Conservation (phyloP, 371 early-diverging fungal genomes). For the Smittium mucronatum region DNA sequence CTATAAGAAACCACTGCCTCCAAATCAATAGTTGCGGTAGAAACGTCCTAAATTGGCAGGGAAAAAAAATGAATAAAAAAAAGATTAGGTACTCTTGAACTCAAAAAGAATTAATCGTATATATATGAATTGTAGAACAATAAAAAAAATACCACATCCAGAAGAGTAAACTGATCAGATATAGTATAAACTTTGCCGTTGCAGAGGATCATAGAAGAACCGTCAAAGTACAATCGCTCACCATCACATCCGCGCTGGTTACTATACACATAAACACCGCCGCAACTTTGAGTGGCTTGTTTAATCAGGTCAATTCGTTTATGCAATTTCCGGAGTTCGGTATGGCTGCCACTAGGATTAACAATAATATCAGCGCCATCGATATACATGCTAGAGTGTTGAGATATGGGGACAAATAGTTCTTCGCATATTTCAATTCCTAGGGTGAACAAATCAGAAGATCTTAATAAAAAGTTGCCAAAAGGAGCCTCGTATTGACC, state of each 20-base stretch:
- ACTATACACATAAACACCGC: conserved; percentile 90
- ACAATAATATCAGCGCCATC: conserved; percentile 94
- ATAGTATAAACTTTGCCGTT: conserved; percentile 86
- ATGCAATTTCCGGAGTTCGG: conserved; percentile 77
- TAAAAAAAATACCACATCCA: conserved; percentile 47
- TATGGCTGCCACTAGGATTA: conserved; percentile 86
- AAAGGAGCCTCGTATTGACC: conserved; percentile 39
- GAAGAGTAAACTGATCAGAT: conserved; percentile 82
- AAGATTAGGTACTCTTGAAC: conserved; percentile 14
- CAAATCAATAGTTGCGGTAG: conserved; percentile 81
- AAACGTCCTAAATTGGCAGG: conserved; percentile 70
- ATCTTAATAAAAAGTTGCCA: neutral
- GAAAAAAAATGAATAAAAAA: conserved; percentile 36
- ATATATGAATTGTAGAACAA: neutral
- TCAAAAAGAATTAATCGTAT: neutral
- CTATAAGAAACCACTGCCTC: conserved; percentile 78
- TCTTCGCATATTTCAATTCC: conserved; percentile 97
- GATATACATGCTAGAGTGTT: conserved; percentile 80
- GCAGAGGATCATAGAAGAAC: conserved; percentile 74
- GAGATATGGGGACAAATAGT: conserved; percentile 82
- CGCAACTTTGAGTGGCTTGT: conserved; percentile 81
- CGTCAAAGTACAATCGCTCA: conserved; percentile 96
- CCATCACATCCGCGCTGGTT: conserved; percentile 98
- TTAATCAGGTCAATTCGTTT: conserved; percentile 74
- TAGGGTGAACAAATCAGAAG: conserved; percentile 63